These are phyloP conservation scores for Cryomyces minteri DNA, from an alignment of 495 filamentous ascomycete species.

Conservation along the genomic window DNA sequence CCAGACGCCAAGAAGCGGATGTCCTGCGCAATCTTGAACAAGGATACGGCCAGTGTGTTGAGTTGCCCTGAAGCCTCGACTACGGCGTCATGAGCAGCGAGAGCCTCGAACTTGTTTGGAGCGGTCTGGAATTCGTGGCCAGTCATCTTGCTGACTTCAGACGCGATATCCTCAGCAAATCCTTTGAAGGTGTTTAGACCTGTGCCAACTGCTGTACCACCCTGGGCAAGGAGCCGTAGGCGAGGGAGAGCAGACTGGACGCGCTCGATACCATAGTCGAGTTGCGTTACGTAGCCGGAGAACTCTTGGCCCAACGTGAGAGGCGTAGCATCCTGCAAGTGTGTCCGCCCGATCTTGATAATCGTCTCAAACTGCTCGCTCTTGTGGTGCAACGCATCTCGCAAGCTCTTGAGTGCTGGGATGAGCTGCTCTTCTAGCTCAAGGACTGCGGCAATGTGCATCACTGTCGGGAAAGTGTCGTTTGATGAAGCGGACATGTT, in stretches of 20 bases:
- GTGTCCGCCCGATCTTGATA: conserved; percentile 98
- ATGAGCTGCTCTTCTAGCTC: conserved; percentile 78
- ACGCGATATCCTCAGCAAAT: conserved; percentile 82
- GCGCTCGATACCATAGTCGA: conserved; percentile 77
- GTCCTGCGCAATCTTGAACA: conserved; percentile 98
- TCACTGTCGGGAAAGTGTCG: conserved; percentile 98
- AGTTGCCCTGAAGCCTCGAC: conserved; percentile 85
- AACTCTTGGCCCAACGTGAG: conserved; percentile 95
- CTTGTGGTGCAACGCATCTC: conserved; percentile 70
- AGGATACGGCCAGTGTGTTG: conserved; percentile 79
- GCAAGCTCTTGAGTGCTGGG: conserved; percentile 63
- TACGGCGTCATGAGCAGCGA: conserved; percentile 93
- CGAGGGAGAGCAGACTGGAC: conserved; percentile 68
- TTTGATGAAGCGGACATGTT: conserved; percentile 98
- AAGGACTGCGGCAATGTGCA: conserved; percentile 95
- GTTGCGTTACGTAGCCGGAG: conserved; percentile 89
- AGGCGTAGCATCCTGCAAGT: conserved; percentile 94
- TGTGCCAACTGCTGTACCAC: conserved; percentile 92
- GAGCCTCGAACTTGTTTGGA: conserved; percentile 96
- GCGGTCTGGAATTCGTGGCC: conserved; percentile 88
- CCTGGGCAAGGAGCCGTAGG: conserved; percentile 77
- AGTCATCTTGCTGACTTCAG: conserved; percentile 79
- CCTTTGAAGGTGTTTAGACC: conserved; percentile 95
- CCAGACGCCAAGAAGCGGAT: conserved; percentile 93
- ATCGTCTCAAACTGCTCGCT: conserved; percentile 76